phyloP scores from a whole-genome alignment of 345 rosid species.

The Euphorbia lathyris region DNA sequence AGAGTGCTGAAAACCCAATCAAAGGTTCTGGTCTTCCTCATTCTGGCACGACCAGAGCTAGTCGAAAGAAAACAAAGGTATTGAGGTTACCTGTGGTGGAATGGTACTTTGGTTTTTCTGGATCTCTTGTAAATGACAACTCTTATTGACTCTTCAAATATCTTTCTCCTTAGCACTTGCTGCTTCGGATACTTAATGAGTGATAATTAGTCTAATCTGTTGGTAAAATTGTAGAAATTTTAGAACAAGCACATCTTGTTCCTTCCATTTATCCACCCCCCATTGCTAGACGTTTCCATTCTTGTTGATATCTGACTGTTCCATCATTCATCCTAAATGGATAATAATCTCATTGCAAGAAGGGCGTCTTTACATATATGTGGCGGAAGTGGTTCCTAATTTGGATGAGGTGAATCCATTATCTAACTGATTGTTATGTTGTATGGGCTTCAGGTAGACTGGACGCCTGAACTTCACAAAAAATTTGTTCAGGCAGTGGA shows the following conservation, averaged over 20 bases:
- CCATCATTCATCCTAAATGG: neutral
- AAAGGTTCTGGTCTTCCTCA: slow-evolving; percentile 41
- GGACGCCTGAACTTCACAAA: slow-evolving; percentile 89
- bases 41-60: slow-evolving; percentile 41
- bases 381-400: neutral
- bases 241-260: neutral
- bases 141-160: neutral
- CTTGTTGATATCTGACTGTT: neutral
- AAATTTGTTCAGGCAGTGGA: slow-evolving; percentile 89
- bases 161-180: neutral
- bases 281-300: no score
- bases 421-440: neutral
- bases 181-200: neutral
- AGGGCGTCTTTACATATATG: neutral
- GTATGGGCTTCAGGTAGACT: slow-evolving; percentile 66
- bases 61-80: slow-evolving; percentile 67
- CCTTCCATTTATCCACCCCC: neutral
- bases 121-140: neutral
- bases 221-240: neutral
- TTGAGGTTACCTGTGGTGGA: slow-evolving; percentile 2
- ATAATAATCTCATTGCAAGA: neutral
- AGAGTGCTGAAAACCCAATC: slow-evolving; percentile 22
- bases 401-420: neutral
- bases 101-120: neutral
- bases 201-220: neutral